Evolutionary conservation across 805 yeast genomes (phyloP), one percentile per base, ranked within the genome.

Genomic region (Kazachstania bromeliacearum): DNA sequence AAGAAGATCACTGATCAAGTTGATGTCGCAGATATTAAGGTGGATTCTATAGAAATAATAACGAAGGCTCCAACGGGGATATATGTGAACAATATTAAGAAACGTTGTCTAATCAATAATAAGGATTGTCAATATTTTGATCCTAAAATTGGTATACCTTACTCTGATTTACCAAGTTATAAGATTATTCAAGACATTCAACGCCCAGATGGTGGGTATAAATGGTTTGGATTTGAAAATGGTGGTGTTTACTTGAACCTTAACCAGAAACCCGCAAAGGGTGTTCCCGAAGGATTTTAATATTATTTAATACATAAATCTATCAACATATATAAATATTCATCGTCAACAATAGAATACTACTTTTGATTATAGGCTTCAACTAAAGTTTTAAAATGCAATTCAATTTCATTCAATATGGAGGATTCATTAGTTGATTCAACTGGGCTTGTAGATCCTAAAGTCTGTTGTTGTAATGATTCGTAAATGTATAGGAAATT

Each of bases 131-230:
- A 75, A 50, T 89, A 85, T 58, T 77, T 81, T 44, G 97, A 89
- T 63, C 97, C 97, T 0, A 69, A 74, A 25, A 77, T 81, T 20
- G 95, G 95, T 25, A 73, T 92, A 35, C 94, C 95, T 2, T 92
- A 92, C 59, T 71, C 79, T 34, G 79, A 79, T 44, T 82, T 85
- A 42, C 88, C 81, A 32, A 79, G 89, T n/a, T 85, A 78, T 55
- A 77, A 73, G 46, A 67, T 80, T 19, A 66, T 84, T 31, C 72
- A 71, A 39, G 73, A 70, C 17, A 55, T 71, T 13, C 77, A 77
- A 45, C 73, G 72, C 25, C 72, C 76, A n/a, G 62, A 60, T 8
- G 64, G 66, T 5, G 64, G 61, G 2, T 68, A 63, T 42, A 47
- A 48, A 51, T 68, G 85, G 85, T 46, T 61, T 40, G 72, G 71